Base-by-base conservation (phyloP, 495 filamentous ascomycete species). In the Neurospora hispaniola region DNA sequence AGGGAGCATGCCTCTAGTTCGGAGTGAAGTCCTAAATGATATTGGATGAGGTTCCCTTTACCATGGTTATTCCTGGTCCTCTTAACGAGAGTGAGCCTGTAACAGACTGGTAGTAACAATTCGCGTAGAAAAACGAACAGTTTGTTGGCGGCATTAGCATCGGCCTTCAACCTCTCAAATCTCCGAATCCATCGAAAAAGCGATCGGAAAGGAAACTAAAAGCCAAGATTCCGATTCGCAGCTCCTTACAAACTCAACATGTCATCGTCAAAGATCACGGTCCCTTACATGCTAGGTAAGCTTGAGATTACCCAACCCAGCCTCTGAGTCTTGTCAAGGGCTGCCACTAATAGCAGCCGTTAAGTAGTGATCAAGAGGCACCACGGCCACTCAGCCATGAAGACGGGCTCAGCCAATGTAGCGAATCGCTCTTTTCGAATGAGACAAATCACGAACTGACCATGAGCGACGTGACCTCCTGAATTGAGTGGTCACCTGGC, bases 131-230 rank as follows among this genome's bases (percentile, higher is more conserved):
- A 54, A 75, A 40, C n/a, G 73, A 75, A 38, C 35, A 48, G 27
- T 76, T 69, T 18, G 35, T 76, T n/a, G 48, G 71, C 31, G 73
- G 75, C 3, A 71, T 44, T 10, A 48, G 46, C 14, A 42, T 76
- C 42, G 31, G n/a, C 23, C 54, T 66, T 27, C 54, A 66, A 14
- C 8, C 27, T 16, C 5, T 35, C 6, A 38, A 16, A 16, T 7
- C 14, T 66, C 27, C 23, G 7, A 35, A 31, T 6, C 3, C 27
- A 35, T 27, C 27, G 14, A 66, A 14, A 66, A 18, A 14, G 31
- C 54, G 7, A 4, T 66, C 18, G 3, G 14, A 4, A 14, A 18
- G 6, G 3, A 66, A 66, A 38, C 3, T 66, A 2, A 10, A 9
- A 27, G 35, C 18, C 27, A 16, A 35, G 14, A 66, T 9, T 18